Percentiles rank a stretch among this genome's conserved stretches.
Conservation (phyloP, 2,329 filamentous ascomycete species). For the Hypocreales sp. region DNA sequence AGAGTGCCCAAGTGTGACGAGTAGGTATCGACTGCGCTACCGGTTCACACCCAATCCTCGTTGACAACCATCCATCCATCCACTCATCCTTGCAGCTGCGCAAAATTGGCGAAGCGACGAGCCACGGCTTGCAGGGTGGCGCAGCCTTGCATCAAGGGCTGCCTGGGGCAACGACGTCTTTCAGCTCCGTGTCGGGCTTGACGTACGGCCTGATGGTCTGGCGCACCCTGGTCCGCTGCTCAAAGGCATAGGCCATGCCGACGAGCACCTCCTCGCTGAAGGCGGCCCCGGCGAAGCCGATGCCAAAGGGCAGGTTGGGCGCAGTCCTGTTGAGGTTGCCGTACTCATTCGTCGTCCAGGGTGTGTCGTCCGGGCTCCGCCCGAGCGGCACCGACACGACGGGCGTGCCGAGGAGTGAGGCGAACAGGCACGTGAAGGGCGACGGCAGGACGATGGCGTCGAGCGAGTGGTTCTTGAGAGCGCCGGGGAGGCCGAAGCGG, state of each 20-base stretch:
- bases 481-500: constrained; percentile 41
- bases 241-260: constrained; percentile 52
- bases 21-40: no score
- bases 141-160: no score
- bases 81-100: no score
- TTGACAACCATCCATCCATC: no score
- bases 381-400: constrained; percentile 50
- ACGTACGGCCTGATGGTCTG: constrained; percentile 18
- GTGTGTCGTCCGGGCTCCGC: constrained; percentile 32
- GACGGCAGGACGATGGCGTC: constrained; percentile 49
- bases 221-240: constrained; percentile 34
- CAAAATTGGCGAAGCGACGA: no score
- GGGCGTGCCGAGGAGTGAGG: constrained; percentile 42
- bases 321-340: constrained; percentile 35
- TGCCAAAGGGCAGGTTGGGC: constrained; percentile 43
- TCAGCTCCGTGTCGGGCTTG: constrained; percentile 30
- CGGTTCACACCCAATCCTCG: no score
- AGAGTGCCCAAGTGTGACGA: no score
- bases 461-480: constrained; percentile 37
- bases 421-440: constrained; percentile 25
- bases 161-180: no score
- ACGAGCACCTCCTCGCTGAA: constrained; percentile 49
- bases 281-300: constrained; percentile 44
- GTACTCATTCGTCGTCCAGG: constrained; percentile 25
- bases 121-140: no score